Percentiles rank a stretch among this genome's conserved stretches.
Conservation (phyloP, 208 protist genomes). For the Angomonas ambiguus region DNA sequence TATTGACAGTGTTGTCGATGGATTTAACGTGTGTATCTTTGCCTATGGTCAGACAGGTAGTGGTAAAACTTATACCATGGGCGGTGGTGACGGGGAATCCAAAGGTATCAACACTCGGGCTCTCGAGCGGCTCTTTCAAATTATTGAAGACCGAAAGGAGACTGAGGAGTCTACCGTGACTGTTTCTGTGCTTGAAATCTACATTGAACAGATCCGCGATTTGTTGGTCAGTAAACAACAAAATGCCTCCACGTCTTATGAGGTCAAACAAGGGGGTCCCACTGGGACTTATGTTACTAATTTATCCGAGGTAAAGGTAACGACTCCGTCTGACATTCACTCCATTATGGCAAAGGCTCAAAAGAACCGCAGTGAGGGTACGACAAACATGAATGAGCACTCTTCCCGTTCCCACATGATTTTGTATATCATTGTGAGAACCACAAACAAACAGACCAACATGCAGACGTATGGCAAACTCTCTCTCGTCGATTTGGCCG, state of each 20-base stretch:
- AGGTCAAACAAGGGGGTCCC: conserved; percentile 87
- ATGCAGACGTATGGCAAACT: conserved; percentile 91
- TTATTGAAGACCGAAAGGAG: conserved; percentile 86
- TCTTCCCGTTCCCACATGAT: conserved; percentile 94
- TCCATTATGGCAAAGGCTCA: conserved; percentile 76
- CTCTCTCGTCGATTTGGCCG: conserved; percentile 91
- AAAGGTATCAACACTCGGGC: conserved; percentile 90
- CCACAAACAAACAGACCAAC: conserved; percentile 84
- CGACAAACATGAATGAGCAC: conserved; percentile 93
- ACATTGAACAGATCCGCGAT: conserved; percentile 87
- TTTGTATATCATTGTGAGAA: conserved; percentile 85
- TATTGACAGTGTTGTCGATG: conserved; percentile 91
- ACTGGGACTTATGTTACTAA: conserved; percentile 90
- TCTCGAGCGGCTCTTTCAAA: conserved; percentile 80
- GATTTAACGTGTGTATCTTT: conserved; percentile 94
- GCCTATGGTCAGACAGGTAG: conserved; percentile 92
- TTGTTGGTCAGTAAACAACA: conserved; percentile 68
- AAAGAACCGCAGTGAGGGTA: conserved; percentile 71
- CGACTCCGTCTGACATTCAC: conserved; percentile 63
- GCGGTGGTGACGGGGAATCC: conserved; percentile 67
- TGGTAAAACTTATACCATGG: conserved; percentile 91
- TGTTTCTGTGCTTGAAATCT: conserved; percentile 90
- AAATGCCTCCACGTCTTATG: conserved; percentile 50
- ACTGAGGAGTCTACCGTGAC: conserved; percentile 78
- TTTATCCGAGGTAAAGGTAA: conserved; percentile 73